Evolutionary conservation across 2,329 filamentous ascomycete genomes (phyloP).

Genomic region (Fusarium globosum): DNA sequence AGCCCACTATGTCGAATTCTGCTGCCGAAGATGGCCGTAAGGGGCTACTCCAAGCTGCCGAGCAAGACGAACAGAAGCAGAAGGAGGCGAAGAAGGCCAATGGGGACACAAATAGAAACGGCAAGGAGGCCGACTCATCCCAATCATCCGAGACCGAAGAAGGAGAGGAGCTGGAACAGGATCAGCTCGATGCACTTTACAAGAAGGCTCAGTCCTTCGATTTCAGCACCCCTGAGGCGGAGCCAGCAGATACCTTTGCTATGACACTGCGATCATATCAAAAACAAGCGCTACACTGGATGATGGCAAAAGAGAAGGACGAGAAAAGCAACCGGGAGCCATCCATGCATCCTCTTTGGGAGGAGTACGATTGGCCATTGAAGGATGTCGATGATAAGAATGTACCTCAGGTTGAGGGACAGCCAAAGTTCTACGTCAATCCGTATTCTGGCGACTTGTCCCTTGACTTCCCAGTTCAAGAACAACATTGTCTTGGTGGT

Average conservation of each 20-base stretch:
- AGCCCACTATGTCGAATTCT: constrained; percentile 79
- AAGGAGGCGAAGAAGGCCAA: constrained; percentile 59
- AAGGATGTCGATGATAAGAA: constrained; percentile 89
- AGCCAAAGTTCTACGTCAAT: constrained; percentile 90
- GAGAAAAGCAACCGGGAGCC: constrained; percentile 75
- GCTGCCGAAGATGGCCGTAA: constrained; percentile 85
- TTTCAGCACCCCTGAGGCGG: constrained; percentile 87
- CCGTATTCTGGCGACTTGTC: constrained; percentile 96
- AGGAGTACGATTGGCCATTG: constrained; percentile 89
- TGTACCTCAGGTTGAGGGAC: constrained; percentile 71
- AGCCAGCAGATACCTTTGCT: constrained; percentile 83
- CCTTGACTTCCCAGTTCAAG: constrained; percentile 89
- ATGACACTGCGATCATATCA: constrained; percentile 92
- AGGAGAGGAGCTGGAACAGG: constrained; percentile 90
- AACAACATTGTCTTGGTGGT: constrained; percentile 93
- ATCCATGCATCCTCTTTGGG: constrained; percentile 98
- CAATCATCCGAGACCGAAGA: constrained; percentile 79
- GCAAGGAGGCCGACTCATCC: constrained; percentile 59
- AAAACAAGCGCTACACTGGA: constrained; percentile 95
- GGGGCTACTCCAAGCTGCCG: constrained; percentile 85
- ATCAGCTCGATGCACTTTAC: constrained; percentile 93
- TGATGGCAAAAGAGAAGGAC: constrained; percentile 92
- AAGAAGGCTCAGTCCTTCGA: constrained; percentile 97
- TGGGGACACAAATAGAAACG: constrained; percentile 12
- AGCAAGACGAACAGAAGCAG: constrained; percentile 82